phyloP scores from a whole-genome alignment of 116 monocot genomes.

The Posidonia oceanica region DNA sequence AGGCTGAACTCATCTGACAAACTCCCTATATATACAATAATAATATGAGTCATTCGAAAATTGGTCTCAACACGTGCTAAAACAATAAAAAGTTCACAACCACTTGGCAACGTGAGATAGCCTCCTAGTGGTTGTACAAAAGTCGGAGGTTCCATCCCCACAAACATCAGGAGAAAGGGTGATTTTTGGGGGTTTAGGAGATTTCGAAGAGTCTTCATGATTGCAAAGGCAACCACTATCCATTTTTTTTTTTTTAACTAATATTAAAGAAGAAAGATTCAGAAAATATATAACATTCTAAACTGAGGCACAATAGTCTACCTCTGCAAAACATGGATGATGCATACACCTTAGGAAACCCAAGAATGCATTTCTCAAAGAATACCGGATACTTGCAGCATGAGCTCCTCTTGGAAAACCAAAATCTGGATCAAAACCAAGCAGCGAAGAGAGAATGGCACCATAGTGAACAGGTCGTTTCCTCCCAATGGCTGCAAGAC shows the following conservation, averaged over 20 bases:
- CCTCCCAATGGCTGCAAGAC: constrained; percentile 90
- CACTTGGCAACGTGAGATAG: too few relatives aligned
- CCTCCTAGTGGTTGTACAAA: too few relatives aligned
- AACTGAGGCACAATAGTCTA: constrained; percentile 8
- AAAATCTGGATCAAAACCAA: constrained; percentile 57
- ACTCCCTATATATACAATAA: too few relatives aligned
- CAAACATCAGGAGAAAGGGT: too few relatives aligned
- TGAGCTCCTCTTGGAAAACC: constrained; percentile 35
- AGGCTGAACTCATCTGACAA: too few relatives aligned
- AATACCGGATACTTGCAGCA: constrained; percentile 66
- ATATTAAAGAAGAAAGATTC: too few relatives aligned
- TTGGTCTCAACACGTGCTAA: background rate
- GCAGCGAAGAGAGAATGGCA: constrained; percentile 44
- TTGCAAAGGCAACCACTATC: too few relatives aligned
- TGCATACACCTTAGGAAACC: constrained; percentile 65
- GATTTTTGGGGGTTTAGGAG: too few relatives aligned
- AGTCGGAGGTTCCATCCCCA: too few relatives aligned
- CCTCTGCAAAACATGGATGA: constrained; percentile 66
- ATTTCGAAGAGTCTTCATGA: too few relatives aligned
- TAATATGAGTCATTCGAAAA: background rate
- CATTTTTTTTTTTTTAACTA: too few relatives aligned
- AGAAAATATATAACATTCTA: too few relatives aligned
- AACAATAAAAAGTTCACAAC: background rate
- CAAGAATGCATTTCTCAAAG: constrained; percentile 60
- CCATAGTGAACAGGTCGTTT: constrained; percentile 57